A percentile compares a stretch with the other conserved stretches of the same genome.
These are phyloP conservation scores for Albugo laibachii DNA, from an alignment of 352 stramenopile genomes.

Conservation along the genomic window DNA sequence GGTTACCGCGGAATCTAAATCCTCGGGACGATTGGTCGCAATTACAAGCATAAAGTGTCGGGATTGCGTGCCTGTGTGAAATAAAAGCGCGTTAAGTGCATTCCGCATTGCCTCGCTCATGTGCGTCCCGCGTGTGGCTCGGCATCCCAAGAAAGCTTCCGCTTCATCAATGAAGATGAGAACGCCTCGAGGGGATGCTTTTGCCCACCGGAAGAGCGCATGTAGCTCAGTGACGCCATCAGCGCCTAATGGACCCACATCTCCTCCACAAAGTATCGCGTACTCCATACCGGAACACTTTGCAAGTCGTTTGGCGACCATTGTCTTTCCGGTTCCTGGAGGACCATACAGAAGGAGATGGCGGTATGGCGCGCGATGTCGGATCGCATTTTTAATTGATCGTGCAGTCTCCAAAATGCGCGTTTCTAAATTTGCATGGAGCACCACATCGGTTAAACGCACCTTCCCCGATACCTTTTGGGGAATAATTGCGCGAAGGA, in stretches of 20 bases:
- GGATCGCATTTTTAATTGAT: slow-evolving; percentile 33
- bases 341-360: slow-evolving; percentile 73
- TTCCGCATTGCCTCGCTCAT: slow-evolving; percentile 74
- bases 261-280: slow-evolving; percentile 65
- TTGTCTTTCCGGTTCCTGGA: slow-evolving; percentile 71
- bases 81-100: slow-evolving; percentile 65
- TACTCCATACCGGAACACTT: slow-evolving; percentile 52
- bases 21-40: slow-evolving; percentile 65
- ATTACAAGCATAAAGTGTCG: slow-evolving; percentile 67
- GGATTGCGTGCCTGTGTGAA: slow-evolving; percentile 51
- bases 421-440: slow-evolving; percentile 27
- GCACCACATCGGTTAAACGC: slow-evolving; percentile 37
- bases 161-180: slow-evolving; percentile 82
- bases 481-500: slow-evolving; percentile 10
- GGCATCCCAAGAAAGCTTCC: slow-evolving; percentile 59
- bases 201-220: slow-evolving; percentile 64
- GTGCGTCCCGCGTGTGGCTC: slow-evolving; percentile 53
- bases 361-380: slow-evolving; percentile 49
- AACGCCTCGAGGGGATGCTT: slow-evolving; percentile 39
- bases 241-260: slow-evolving; percentile 57
- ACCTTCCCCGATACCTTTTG: slow-evolving; percentile 9
- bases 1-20: slow-evolving; percentile 54
- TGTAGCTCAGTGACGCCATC: slow-evolving; percentile 68
- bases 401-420: slow-evolving; percentile 37
- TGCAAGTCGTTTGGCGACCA: slow-evolving; percentile 70